phyloP scores from a whole-genome alignment of 257 asterid species.

The Marsdenia floribunda region DNA sequence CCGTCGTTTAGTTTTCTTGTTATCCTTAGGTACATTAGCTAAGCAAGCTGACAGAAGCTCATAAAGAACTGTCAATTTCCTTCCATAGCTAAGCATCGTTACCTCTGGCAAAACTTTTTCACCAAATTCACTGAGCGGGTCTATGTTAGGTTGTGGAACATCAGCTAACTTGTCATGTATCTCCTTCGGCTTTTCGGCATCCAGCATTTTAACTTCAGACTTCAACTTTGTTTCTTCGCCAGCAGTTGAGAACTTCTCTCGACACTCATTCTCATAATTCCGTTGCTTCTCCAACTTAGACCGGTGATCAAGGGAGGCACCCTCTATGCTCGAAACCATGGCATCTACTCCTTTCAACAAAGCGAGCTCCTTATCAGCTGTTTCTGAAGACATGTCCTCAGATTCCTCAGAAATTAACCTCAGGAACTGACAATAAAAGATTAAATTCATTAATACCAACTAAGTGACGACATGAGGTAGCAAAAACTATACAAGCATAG shows the following conservation, averaged over 20 bases:
- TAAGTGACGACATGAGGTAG: not conserved
- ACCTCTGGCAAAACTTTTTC: conserved; percentile 63
- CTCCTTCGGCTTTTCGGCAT: conserved; percentile 32
- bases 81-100: conserved; percentile 45
- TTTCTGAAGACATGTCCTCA: conserved; percentile 41
- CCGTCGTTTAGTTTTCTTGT: conserved; percentile 35
- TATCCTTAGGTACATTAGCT: conserved; percentile 47
- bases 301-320: conserved; percentile 33
- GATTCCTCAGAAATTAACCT: conserved; percentile 72
- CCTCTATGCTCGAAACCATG: conserved; percentile 65
- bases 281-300: conserved; percentile 61
- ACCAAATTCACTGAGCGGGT: conserved; percentile 35
- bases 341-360: conserved; percentile 58
- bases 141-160: conserved; percentile 30
- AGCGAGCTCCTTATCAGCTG: conserved; percentile 52
- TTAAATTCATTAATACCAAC: not conserved
- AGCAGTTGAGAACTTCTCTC: conserved; percentile 54
- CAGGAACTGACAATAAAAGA: conserved; percentile 42
- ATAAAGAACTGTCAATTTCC: conserved; percentile 65
- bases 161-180: conserved; percentile 29
- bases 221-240: conserved; percentile 25
- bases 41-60: conserved; percentile 88
- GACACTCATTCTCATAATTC: conserved; percentile 59
- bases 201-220: conserved; percentile 25
- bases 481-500: not conserved